Evolutionary conservation across 371 early-diverging fungal genomes (phyloP), one percentile per base, ranked within the genome.

Genomic region (Actinomucor elegans): DNA sequence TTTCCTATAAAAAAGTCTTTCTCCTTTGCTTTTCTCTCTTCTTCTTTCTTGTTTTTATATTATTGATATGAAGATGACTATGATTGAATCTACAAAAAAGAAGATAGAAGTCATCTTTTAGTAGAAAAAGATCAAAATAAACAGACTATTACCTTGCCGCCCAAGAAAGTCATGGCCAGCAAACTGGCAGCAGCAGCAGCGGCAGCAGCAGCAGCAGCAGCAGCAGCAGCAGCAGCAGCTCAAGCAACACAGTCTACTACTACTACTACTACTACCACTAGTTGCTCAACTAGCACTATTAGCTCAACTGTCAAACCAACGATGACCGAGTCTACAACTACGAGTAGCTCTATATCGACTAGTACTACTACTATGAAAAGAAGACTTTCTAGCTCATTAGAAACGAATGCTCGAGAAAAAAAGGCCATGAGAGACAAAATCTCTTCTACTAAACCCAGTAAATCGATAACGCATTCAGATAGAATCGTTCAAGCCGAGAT

Each of bases 401-500:
- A 42, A n/a, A 34, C 35, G 7, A 57, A 28, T 48, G 12, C 38
- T 44, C 52, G 53, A 57, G 63, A 57, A 32, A 62, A 62, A 48
- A 57, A 51, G 49, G 28, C 31, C 5, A 23, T 29, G 11, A 38
- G 20, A 48, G 48, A 48, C 4, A 54, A 48, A 32, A 20, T 24
- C 38, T 40, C 52, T 26, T 26, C 26, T 3, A 10, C 29, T 4
- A 63, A 63, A 28, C 24, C 45, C 10, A 20, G 12, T 11, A 63
- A 54, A 41, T 46, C 72, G 2, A 73, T 80, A 41, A 64, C 69
- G n/a, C 80, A 80, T 47, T 76, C 81, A 57, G 81, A 77, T 21
- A 54, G 67, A 65, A 68, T 80, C 40, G 73, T 80, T 11, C 69
- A 65, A 17, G 64, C 71, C 17, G 62, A 69, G 14, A 70, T 72